phyloP scores from a whole-genome alignment of 179 eudicot species.

The Beta lomatogona region DNA sequence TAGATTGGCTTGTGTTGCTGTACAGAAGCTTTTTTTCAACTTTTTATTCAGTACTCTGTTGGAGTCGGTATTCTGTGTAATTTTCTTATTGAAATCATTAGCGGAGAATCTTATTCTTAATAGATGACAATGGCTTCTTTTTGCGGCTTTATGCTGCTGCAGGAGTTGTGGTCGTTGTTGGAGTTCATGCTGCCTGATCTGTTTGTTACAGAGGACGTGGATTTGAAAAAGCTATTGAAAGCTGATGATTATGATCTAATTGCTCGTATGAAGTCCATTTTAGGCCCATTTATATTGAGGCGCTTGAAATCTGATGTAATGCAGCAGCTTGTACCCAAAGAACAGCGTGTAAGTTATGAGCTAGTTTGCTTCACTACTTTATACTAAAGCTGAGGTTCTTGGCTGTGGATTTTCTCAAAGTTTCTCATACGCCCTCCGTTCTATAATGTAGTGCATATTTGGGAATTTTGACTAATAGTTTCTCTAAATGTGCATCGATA shows the following conservation, averaged over 20 bases:
- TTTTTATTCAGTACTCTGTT: background rate
- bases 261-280: conserved; percentile 89
- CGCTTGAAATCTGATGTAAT: conserved; percentile 95
- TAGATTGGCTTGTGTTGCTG: background rate
- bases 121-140: conserved; percentile 3
- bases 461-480: background rate
- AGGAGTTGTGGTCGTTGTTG: conserved; percentile 98
- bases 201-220: conserved; percentile 87
- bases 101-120: background rate
- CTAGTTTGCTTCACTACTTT: conserved; percentile 10
- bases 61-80: background rate
- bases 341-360: conserved; percentile 58
- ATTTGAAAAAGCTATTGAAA: conserved; percentile 80
- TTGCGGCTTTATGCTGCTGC: conserved; percentile 34
- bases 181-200: conserved; percentile 98
- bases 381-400: conserved; percentile 8
- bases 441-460: background rate
- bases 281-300: conserved; percentile 95
- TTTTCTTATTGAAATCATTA: background rate
- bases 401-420: background rate
- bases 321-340: conserved; percentile 92
- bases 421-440: background rate
- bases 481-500: background rate
- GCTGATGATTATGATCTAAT: conserved; percentile 74
- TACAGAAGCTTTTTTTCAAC: background rate